Evolutionary conservation across 768 basidiomycete genomes (phyloP).

Genomic region (Hygrocybe punicea): DNA sequence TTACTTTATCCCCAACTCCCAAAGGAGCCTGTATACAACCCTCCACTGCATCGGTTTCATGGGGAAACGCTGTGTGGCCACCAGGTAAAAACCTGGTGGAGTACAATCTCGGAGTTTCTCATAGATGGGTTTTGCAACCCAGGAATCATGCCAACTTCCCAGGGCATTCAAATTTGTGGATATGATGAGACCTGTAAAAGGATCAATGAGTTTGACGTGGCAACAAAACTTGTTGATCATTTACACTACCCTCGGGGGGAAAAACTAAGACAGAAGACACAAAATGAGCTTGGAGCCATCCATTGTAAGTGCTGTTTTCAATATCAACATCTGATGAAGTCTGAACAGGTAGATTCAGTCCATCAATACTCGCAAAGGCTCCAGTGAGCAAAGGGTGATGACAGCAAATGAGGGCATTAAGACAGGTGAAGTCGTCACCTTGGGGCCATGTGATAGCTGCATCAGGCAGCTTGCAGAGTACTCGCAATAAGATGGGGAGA

Average conservation of each 20-base stretch:
- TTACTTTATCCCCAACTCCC: constrained; percentile 29
- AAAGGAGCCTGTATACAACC: constrained; percentile 36
- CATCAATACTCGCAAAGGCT: constrained; percentile 42
- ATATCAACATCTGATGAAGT: constrained; percentile 37
- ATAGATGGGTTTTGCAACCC: constrained; percentile 41
- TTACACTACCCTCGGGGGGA: constrained; percentile 19
- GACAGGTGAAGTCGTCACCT: constrained; percentile 28
- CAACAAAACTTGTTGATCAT: neutral
- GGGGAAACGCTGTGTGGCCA: constrained; percentile 41
- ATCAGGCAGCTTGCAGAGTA: constrained; percentile 29
- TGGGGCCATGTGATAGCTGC: constrained; percentile 27
- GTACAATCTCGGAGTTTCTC: constrained; percentile 18
- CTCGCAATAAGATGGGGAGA: constrained; percentile 27
- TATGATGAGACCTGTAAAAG: constrained; percentile 35
- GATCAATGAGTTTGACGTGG: neutral
- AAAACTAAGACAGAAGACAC: constrained; percentile 35
- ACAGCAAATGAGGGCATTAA: constrained; percentile 23
- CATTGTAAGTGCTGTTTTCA: constrained; percentile 32
- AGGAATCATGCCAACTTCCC: constrained; percentile 44
- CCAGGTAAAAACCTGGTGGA: constrained; percentile 35
- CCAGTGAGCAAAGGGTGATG: constrained; percentile 36
- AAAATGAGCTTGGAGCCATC: constrained; percentile 40
- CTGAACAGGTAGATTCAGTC: constrained; percentile 33
- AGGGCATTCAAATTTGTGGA: constrained; percentile 34
- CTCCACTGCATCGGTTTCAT: constrained; percentile 15